Evolutionary conservation across 352 stramenopile genomes (phyloP), one percentile per base, ranked within the genome.

Genomic region (Pythium sukuiense): DNA sequence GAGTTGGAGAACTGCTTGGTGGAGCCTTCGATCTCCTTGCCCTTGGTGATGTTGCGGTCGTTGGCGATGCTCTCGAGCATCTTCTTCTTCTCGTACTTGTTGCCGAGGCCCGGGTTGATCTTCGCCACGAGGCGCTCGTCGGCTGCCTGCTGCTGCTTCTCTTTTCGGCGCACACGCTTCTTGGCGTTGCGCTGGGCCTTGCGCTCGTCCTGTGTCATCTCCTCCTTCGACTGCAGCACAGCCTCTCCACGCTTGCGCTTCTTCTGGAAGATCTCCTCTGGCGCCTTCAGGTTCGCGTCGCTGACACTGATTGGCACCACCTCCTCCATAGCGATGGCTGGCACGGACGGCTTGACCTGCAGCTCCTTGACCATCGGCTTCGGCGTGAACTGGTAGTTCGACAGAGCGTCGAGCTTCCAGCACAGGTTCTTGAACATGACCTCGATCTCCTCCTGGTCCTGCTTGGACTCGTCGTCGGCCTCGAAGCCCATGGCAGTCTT

Each of bases 31-130:
- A 92, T 92, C 57, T 80, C 76, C 71, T 87, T 95, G 79, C 87
- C 87, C 65, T 62, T 87, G n/a, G 81, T 92, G 68, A 95, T 76
- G 69, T 93, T 95, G 74, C 90, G 91, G 76, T 83, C 81, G 56
- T 72, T 75, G 27, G 81, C 79, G 41, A 95, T 76, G 67, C 77
- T 92, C 71, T 95, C 82, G 65, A 93, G 76, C 77, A 95, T 83
- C 65, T 95, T 96, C 83, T 88, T 95, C 76, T 98, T 98, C 68
- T 97, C 95, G 80, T 98, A 98, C 61, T 97, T 97, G 80, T 98
- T 98, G 66, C 93, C 93, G 37, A 98, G 77, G 0, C 93, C 93
- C n/a, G 95, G 93, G 73, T 98, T 93, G 65, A 98, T 81, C 75
- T 97, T 97, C 41, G 93, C 95, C 74, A 98, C 88, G 14, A 98